Conservation (phyloP, 208 protist genomes). For the Endotrypanum monterogeii region DNA sequence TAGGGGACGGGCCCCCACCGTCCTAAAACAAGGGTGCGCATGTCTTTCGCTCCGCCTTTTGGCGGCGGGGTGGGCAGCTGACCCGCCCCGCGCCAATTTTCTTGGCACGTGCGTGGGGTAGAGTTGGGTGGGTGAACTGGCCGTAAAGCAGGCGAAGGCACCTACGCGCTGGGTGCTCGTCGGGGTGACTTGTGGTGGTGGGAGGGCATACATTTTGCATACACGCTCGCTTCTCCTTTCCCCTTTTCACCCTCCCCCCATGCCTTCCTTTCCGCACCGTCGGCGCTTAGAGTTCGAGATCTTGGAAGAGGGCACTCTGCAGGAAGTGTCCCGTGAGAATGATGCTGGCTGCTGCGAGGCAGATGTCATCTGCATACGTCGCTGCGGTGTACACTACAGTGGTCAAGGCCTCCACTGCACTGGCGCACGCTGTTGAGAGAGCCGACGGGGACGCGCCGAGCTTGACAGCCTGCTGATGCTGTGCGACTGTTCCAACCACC, state of each 20-base stretch:
- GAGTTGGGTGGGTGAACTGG: background rate
- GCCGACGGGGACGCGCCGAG: constrained; percentile 1
- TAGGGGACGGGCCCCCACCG: background rate
- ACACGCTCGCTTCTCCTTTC: background rate
- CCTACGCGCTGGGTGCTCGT: background rate
- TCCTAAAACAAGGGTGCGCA: background rate
- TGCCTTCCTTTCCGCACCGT: background rate
- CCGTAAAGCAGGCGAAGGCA: too few species aligned
- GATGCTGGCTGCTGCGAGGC: constrained; percentile 29
- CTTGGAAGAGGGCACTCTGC: constrained; percentile 28
- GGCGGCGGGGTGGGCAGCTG: background rate
- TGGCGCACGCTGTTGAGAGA: background rate
- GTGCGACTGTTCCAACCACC: background rate
- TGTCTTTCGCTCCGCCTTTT: background rate
- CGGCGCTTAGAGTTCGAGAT: constrained; percentile 20
- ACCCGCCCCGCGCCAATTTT: background rate
- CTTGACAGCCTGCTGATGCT: constrained; percentile 1
- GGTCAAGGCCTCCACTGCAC: constrained; percentile 7
- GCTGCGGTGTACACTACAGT: constrained; percentile 20
- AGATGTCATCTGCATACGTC: constrained; percentile 35
- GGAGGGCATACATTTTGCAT: background rate
- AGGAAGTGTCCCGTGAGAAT: constrained; percentile 36
- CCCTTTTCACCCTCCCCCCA: too few species aligned
- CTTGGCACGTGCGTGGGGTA: background rate
- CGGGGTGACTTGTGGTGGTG: background rate